These are phyloP conservation scores for Hemileccinum impolitum DNA, from an alignment of 768 basidiomycete species.

Conservation along the genomic window DNA sequence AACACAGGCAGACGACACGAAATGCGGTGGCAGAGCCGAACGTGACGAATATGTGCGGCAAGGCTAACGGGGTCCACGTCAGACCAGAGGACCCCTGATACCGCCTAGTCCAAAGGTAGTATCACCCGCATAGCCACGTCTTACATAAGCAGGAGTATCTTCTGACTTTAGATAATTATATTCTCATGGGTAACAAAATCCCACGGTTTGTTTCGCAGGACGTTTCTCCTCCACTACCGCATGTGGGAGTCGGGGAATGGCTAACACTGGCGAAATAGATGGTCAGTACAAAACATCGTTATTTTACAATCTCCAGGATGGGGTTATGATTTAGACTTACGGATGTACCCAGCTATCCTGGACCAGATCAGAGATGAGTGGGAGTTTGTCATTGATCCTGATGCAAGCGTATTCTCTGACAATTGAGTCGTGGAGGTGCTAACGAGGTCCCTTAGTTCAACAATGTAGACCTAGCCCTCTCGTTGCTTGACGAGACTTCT, in stretches of 20 bases:
- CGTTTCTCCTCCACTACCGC: no score
- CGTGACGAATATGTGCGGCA: constrained; percentile 2
- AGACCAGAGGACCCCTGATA: constrained; percentile 18
- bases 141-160: no score
- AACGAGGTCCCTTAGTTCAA: constrained; percentile 63
- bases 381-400: constrained; percentile 81
- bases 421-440: constrained; percentile 2
- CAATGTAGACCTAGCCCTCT: constrained; percentile 87
- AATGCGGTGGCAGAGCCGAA: constrained; percentile 15
- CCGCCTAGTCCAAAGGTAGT: constrained; percentile 7
- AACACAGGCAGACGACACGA: constrained; percentile 30
- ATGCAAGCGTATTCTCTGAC: constrained; percentile 45
- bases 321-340: not conserved
- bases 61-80: constrained; percentile 14
- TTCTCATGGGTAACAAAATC: no score
- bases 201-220: no score
- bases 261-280: constrained; percentile 80
- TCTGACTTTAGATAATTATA: no score
- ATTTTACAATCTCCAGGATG: not conserved
- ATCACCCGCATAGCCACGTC: no score
- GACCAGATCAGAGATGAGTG: constrained; percentile 87
- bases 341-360: constrained; percentile 56
- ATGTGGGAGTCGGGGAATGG: no score
- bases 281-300: constrained; percentile 45
- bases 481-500: constrained; percentile 76